Evolutionary conservation across 2,329 filamentous ascomycete genomes (phyloP).

Genomic region (Stagonosporopsis vannaccii): DNA sequence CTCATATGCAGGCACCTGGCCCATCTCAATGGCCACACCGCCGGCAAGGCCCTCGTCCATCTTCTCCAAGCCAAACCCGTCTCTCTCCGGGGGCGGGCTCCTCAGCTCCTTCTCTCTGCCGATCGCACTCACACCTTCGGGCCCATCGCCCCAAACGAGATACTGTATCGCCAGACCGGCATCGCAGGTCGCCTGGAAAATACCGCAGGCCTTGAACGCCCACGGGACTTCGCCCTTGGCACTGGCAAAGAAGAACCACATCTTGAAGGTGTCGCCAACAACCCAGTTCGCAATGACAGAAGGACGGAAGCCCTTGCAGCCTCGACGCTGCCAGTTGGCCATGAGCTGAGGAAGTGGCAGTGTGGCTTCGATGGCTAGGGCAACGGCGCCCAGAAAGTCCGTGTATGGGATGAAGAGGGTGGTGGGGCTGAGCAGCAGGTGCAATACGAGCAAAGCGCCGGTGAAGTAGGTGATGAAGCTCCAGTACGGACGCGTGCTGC

Average conservation of each 20-base stretch:
- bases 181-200: slow-evolving; percentile 83
- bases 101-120: slow-evolving; percentile 31
- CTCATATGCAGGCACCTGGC: slow-evolving; percentile 30
- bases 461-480: slow-evolving; percentile 75
- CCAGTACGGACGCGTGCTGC: slow-evolving; percentile 79
- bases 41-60: slow-evolving; percentile 12
- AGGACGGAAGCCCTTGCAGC: slow-evolving; percentile 78
- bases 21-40: slow-evolving; percentile 29
- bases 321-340: slow-evolving; percentile 71
- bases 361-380: slow-evolving; percentile 80
- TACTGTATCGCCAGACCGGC: slow-evolving; percentile 77
- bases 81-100: slow-evolving; percentile 32
- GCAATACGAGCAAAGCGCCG: slow-evolving; percentile 65
- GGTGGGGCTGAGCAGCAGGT: slow-evolving; percentile 70
- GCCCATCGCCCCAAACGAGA: slow-evolving; percentile 48
- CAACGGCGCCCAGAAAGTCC: slow-evolving; percentile 73
- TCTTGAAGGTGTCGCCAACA: slow-evolving; percentile 82
- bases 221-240: slow-evolving; percentile 71
- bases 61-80: slow-evolving; percentile 24
- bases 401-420: slow-evolving; percentile 72
- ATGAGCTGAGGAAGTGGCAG: slow-evolving; percentile 81
- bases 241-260: slow-evolving; percentile 77
- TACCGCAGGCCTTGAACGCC: slow-evolving; percentile 82
- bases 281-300: slow-evolving; percentile 82
- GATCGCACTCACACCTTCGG: slow-evolving; percentile 15